phyloP scores from a whole-genome alignment of 306 rosid genomes.

The Vachellia pachyceras region DNA sequence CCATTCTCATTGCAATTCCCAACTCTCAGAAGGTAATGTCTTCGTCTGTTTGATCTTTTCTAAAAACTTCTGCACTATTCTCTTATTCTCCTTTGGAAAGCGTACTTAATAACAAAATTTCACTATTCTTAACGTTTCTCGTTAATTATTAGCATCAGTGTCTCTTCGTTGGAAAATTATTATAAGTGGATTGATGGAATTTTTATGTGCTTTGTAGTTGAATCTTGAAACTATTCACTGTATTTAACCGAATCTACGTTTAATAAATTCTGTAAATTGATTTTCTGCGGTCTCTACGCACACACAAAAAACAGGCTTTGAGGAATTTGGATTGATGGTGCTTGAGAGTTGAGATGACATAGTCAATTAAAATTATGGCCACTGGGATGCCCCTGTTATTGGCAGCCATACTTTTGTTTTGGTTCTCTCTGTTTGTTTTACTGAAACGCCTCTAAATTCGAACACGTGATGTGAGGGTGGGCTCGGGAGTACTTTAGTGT shows the following conservation, averaged over 20 bases:
- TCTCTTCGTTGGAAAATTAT: not conserved
- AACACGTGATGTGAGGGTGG: not conserved
- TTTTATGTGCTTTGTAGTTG: not conserved
- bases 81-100: not conserved
- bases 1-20: slow-evolving; percentile 74
- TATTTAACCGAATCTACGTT: not conserved
- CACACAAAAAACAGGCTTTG: not conserved
- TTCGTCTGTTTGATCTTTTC: not conserved
- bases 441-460: not conserved
- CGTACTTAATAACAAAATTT: not conserved
- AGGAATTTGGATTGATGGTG: slow-evolving; percentile 16
- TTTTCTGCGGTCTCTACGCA: not conserved
- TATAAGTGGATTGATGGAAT: not conserved
- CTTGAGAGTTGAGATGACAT: slow-evolving; percentile 24
- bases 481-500: not conserved
- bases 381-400: not conserved
- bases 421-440: not conserved
- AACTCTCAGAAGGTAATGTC: slow-evolving; percentile 66
- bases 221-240: not conserved
- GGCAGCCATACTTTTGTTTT: not conserved
- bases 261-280: not conserved
- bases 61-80: not conserved
- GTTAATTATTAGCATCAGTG: not conserved
- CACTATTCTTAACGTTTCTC: not conserved
- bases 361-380: not conserved